Conservation (phyloP, 2,329 filamentous ascomycete species). For the Monosporascus sp. region DNA sequence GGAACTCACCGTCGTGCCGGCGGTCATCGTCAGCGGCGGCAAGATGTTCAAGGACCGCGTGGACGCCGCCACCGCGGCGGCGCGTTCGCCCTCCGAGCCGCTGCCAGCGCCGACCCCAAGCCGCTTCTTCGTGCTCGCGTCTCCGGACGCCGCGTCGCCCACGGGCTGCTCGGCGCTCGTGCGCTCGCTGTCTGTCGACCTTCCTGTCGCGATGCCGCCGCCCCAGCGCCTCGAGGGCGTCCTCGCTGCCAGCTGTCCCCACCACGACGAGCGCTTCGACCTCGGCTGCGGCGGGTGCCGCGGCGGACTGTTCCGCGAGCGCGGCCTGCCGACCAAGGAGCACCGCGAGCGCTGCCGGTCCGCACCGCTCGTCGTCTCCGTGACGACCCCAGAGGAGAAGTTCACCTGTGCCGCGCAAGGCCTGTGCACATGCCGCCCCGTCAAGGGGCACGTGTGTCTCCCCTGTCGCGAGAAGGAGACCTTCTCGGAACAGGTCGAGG, state of each 20-base stretch:
- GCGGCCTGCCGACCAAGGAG: conserved; percentile 2
- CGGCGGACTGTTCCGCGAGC: conserved; percentile 7
- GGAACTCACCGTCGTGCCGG: background rate
- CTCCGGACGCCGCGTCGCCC: background rate
- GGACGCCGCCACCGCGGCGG: conserved; percentile 5
- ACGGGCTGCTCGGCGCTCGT: conserved; percentile 4
- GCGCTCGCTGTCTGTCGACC: conserved; percentile 3
- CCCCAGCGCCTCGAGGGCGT: conserved; percentile 8
- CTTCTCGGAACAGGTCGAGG: background rate
- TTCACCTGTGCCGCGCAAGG: background rate
- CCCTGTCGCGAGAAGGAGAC: background rate
- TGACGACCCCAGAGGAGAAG: background rate
- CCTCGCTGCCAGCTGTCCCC: background rate
- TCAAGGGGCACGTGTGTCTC: background rate
- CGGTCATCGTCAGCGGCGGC: background rate
- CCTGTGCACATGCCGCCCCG: too few relatives aligned
- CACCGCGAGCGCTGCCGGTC: background rate
- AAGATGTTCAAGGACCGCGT: too few relatives aligned
- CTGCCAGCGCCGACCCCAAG: background rate
- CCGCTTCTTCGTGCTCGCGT: conserved; percentile 1
- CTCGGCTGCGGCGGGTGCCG: conserved; percentile 1
- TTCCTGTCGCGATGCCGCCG: conserved; percentile 2
- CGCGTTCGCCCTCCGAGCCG: conserved; percentile 7
- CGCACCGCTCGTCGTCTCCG: background rate
- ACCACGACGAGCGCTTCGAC: background rate